Evolutionary conservation across 129 eudicot genomes (phyloP).

Genomic region (Lonicera japonica): DNA sequence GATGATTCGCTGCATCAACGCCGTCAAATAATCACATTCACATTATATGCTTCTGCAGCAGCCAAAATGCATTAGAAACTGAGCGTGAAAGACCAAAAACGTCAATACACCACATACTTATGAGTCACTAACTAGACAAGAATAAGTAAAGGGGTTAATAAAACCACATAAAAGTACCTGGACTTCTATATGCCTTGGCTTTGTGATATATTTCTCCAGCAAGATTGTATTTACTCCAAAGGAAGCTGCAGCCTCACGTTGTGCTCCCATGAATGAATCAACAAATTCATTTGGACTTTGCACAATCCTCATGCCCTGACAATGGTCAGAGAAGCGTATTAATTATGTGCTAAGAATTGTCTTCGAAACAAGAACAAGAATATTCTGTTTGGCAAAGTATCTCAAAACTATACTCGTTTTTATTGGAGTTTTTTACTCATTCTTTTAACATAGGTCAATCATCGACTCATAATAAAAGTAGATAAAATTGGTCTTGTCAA

Average conservation of each 20-base stretch:
- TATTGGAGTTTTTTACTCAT: too few relatives aligned
- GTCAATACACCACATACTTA: background rate
- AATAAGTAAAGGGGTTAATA: background rate
- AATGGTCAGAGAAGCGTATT: constrained; percentile 1
- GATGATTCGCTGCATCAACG: background rate
- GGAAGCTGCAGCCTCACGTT: constrained; percentile 97
- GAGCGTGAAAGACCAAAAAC: constrained; percentile 1
- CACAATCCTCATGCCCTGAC: constrained; percentile 98
- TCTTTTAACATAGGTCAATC: too few relatives aligned
- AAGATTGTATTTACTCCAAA: constrained; percentile 84
- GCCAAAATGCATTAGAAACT: too few relatives aligned
- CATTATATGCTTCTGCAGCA: background rate
- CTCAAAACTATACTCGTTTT: too few relatives aligned
- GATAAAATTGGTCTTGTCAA: too few relatives aligned
- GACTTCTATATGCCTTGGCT: constrained; percentile 98
- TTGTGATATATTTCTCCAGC: constrained; percentile 88
- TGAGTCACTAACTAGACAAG: background rate
- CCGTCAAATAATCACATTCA: background rate
- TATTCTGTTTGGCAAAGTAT: too few relatives aligned
- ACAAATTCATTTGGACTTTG: constrained; percentile 71
- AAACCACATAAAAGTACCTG: constrained; percentile 47
- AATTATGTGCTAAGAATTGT: background rate
- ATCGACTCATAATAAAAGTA: too few relatives aligned
- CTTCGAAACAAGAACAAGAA: too few relatives aligned
- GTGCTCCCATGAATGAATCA: constrained; percentile 87